Evolutionary conservation across 2,329 filamentous ascomycete genomes (phyloP).

Genomic region (Pseudopithomyces maydicus): DNA sequence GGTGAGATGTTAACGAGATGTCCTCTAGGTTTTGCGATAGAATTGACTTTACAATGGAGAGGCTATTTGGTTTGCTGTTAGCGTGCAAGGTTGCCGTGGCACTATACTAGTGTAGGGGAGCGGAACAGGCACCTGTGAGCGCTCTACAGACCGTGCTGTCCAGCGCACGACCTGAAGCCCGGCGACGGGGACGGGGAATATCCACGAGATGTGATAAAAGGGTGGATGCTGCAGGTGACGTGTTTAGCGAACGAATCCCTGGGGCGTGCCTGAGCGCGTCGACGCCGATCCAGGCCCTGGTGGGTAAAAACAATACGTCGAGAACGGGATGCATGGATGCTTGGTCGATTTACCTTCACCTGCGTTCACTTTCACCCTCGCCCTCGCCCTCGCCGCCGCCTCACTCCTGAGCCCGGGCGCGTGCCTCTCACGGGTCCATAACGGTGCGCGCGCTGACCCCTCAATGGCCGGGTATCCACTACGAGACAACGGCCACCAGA

Average conservation of each 20-base stretch:
- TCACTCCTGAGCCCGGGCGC: background rate
- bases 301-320: constrained; percentile 2
- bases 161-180: too few species aligned
- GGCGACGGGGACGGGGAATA: background rate
- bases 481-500: background rate
- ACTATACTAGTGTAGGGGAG: too few species aligned
- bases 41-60: too few species aligned
- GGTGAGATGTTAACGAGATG: too few species aligned
- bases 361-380: too few species aligned
- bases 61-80: too few species aligned
- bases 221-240: background rate
- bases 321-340: background rate
- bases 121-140: too few species aligned
- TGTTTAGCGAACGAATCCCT: background rate
- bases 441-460: background rate
- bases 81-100: too few species aligned
- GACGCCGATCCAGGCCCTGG: background rate
- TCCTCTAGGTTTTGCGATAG: too few species aligned
- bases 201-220: background rate
- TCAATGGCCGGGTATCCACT: background rate
- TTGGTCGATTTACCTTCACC: too few species aligned
- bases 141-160: too few species aligned
- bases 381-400: background rate
- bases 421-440: background rate
- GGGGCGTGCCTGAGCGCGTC: background rate